Evolutionary conservation across 805 yeast species (phyloP).

Genomic region (Candida saitoana): DNA sequence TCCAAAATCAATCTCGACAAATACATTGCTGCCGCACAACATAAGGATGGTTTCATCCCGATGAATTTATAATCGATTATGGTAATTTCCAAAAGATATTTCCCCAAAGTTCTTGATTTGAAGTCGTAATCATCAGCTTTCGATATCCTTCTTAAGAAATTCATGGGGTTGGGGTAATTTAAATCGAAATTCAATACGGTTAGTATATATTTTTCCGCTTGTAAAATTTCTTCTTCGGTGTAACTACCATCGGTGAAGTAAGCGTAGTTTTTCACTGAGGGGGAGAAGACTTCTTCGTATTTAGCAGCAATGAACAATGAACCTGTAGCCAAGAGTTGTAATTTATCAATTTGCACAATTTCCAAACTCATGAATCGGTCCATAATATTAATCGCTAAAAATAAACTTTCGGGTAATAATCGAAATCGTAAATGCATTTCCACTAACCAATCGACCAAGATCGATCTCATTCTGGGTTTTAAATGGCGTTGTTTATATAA

Average conservation of each 20-base stretch:
- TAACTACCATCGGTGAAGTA: conserved; percentile 85
- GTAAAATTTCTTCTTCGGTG: conserved; percentile 73
- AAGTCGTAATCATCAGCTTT: conserved; percentile 89
- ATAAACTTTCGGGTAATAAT: conserved; percentile 80
- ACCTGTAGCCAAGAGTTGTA: conserved; percentile 84
- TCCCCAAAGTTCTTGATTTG: conserved; percentile 78
- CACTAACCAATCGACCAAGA: conserved; percentile 89
- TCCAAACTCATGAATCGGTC: conserved; percentile 80
- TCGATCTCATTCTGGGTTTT: conserved; percentile 79
- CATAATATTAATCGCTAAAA: conserved; percentile 77
- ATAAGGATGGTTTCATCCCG: conserved; percentile 67
- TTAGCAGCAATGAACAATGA: conserved; percentile 86
- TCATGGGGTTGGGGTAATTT: conserved; percentile 86
- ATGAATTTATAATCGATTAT: conserved; percentile 73
- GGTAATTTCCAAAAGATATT: conserved; percentile 75
- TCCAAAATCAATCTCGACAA: conserved; percentile 72
- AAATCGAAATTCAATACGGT: conserved; percentile 69
- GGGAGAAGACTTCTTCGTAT: conserved; percentile 87
- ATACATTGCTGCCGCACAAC: conserved; percentile 88
- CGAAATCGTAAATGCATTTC: conserved; percentile 84
- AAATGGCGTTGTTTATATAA: conserved; percentile 59
- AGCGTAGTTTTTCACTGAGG: conserved; percentile 80
- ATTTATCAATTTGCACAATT: conserved; percentile 67
- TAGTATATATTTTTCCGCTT: conserved; percentile 76
- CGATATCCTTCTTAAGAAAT: conserved; percentile 80